Evolutionary conservation across 768 basidiomycete species (phyloP).

Genomic region (Chalciporus piperatus): DNA sequence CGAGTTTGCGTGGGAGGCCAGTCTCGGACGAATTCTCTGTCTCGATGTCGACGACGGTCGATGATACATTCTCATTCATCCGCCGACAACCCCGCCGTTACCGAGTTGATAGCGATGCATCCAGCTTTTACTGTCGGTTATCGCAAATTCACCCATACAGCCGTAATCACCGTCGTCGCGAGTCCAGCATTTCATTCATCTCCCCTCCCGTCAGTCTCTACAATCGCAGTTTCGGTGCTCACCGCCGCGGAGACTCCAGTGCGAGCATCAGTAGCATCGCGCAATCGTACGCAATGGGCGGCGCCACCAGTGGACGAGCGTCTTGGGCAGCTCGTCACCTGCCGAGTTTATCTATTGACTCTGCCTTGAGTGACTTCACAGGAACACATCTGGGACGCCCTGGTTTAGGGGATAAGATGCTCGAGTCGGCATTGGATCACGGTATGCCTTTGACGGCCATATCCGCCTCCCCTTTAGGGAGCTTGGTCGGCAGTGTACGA

Average conservation of each 20-base stretch:
- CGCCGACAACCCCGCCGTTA: slow-evolving; percentile 37
- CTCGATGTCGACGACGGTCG: slow-evolving; percentile 51
- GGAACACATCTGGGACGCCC: slow-evolving; percentile 60
- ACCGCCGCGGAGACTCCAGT: slow-evolving; percentile 57
- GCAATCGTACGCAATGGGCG: slow-evolving; percentile 52
- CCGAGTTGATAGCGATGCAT: slow-evolving; percentile 72
- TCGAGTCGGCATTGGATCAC: slow-evolving; percentile 54
- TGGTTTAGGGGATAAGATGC: slow-evolving; percentile 86
- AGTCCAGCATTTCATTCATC: slow-evolving; percentile 58
- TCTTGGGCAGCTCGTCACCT: slow-evolving; percentile 58
- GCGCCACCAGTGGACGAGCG: slow-evolving; percentile 52
- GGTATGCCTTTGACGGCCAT: slow-evolving; percentile 59
- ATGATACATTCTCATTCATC: slow-evolving; percentile 74
- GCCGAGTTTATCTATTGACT: slow-evolving; percentile 60
- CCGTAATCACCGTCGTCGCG: slow-evolving; percentile 58
- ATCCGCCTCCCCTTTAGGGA: slow-evolving; percentile 60
- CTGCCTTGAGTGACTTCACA: slow-evolving; percentile 62
- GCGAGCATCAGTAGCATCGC: slow-evolving; percentile 58
- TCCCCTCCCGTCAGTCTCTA: slow-evolving; percentile 71
- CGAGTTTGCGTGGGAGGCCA: slow-evolving; percentile 52
- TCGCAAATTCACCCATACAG: slow-evolving; percentile 33
- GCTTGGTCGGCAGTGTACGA: slow-evolving; percentile 22
- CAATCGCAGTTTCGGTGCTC: slow-evolving; percentile 58
- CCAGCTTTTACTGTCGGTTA: slow-evolving; percentile 67
- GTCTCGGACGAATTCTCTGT: slow-evolving; percentile 59